phyloP scores from a whole-genome alignment of 305 asterid species.

The Fraxinus paxiana region DNA sequence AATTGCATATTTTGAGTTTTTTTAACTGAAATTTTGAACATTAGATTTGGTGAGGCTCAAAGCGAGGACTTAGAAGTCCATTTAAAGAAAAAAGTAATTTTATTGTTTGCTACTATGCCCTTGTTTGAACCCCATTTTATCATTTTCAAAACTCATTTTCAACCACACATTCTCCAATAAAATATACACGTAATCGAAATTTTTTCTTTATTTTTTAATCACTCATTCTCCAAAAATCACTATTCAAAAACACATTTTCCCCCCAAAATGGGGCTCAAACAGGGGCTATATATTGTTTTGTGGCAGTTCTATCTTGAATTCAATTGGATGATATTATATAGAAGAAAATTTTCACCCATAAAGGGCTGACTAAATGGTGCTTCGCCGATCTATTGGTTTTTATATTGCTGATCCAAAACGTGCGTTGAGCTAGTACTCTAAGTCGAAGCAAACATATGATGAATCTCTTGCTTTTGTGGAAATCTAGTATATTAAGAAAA shows the following conservation, averaged over 20 bases:
- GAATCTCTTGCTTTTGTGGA: background rate
- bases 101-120: background rate
- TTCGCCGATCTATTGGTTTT: background rate
- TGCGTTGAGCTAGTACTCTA: background rate
- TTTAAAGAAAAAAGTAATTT: background rate
- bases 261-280: too few species aligned
- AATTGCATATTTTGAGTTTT: background rate
- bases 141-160: too few species aligned
- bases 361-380: background rate
- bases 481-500: background rate
- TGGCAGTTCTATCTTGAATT: background rate
- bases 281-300: background rate
- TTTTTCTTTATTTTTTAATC: too few species aligned
- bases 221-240: too few species aligned
- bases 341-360: background rate
- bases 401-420: background rate
- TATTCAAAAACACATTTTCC: too few species aligned
- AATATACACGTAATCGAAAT: too few species aligned
- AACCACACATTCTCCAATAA: too few species aligned
- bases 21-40: background rate
- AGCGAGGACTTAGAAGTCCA: background rate
- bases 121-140: too few species aligned
- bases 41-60: background rate
- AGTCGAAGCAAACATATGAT: background rate
- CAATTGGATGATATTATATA: background rate